phyloP scores from a whole-genome alignment of 2,329 filamentous ascomycete species.

The Cryphonectria naterciae region DNA sequence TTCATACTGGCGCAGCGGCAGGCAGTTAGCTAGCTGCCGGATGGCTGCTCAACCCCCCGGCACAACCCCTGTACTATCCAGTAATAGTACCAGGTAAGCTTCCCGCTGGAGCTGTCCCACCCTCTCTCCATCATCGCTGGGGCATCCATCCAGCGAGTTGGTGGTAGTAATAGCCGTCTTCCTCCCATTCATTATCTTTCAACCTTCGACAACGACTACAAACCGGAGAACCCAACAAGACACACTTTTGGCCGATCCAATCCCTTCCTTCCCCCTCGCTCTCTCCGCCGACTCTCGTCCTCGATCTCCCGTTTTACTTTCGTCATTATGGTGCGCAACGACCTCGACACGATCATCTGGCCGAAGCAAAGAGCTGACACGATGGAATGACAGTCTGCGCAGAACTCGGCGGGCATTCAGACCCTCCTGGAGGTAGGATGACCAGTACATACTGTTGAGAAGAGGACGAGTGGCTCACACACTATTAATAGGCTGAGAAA shows the following conservation, averaged over 20 bases:
- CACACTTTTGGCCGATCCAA: neutral
- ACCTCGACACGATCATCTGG: neutral
- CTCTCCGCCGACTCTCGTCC: neutral
- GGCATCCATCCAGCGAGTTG: constrained; percentile 11
- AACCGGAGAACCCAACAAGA: neutral
- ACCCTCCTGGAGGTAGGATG: constrained; percentile 91
- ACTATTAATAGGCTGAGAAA: constrained; percentile 76
- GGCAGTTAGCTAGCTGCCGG: constrained; percentile 17
- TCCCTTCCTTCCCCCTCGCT: no score
- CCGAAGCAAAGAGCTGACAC: constrained; percentile 29
- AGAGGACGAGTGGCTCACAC: constrained; percentile 25
- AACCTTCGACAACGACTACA: neutral
- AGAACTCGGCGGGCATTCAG: constrained; percentile 98
- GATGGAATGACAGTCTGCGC: constrained; percentile 73
- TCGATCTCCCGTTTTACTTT: neutral
- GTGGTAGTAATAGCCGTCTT: constrained; percentile 19
- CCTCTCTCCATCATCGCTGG: constrained; percentile 25
- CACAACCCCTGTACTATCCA: neutral
- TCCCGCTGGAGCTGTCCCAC: constrained; percentile 24
- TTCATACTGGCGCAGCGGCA: constrained; percentile 18
- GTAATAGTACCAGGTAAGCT: constrained; percentile 19
- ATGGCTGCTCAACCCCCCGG: neutral
- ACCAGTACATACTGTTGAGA: constrained; percentile 12
- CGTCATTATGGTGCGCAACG: constrained; percentile 31
- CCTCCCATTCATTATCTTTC: constrained; percentile 6